A percentile compares a stretch with the other conserved stretches of the same genome.
phyloP scores from a whole-genome alignment of 192 early-diverging fungal genomes.

The Pilobolus umbonatus region DNA sequence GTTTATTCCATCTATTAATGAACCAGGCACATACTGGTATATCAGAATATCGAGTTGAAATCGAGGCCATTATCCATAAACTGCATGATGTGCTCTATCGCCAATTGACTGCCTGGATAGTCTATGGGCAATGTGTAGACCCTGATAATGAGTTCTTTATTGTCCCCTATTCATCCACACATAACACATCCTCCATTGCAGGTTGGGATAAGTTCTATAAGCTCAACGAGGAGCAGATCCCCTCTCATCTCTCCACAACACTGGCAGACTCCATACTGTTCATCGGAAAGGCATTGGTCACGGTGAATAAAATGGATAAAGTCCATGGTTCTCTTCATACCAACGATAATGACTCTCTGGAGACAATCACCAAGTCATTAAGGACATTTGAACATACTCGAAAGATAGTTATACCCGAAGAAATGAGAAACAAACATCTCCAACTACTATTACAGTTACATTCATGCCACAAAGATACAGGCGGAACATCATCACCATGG shows the following conservation, averaged over 20 bases:
- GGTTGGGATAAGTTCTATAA: conserved; percentile 47
- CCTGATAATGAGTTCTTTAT: conserved; percentile 67
- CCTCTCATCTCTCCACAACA: conserved; percentile 43
- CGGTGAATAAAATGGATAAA: conserved; percentile 35
- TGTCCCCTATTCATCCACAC: not conserved
- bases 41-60: conserved; percentile 41
- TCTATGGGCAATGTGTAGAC: conserved; percentile 61
- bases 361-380: not conserved
- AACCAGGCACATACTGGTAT: conserved; percentile 49
- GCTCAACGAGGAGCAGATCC: conserved; percentile 41
- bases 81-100: conserved; percentile 50
- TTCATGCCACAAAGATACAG: not conserved
- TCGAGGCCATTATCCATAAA: conserved; percentile 41
- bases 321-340: not conserved
- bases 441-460: conserved; percentile 15
- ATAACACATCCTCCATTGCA: not conserved
- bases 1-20: conserved; percentile 47
- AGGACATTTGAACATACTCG: conserved; percentile 9
- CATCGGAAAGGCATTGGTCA: conserved; percentile 62
- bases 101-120: conserved; percentile 60
- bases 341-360: too few species aligned
- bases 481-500: conserved; percentile 15
- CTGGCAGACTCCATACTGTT: conserved; percentile 63
- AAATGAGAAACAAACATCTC: conserved; percentile 18
- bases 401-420: conserved; percentile 13